Percentiles rank a stretch among this genome's conserved stretches.
phyloP scores from a whole-genome alignment of 2,329 filamentous ascomycete genomes.

The Talaromyces islandicus region DNA sequence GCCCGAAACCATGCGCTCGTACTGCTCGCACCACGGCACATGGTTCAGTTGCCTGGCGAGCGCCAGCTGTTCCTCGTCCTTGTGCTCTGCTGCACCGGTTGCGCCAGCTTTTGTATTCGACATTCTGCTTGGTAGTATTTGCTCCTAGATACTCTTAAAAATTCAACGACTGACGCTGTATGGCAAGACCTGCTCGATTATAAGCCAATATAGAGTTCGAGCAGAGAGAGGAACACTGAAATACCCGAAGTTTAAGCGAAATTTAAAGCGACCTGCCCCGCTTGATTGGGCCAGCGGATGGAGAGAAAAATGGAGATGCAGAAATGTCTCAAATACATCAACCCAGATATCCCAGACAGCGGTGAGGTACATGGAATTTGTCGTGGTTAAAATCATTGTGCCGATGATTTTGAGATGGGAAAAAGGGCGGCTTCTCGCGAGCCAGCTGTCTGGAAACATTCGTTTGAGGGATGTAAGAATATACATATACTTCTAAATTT shows the following conservation, averaged over 20 bases:
- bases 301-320: not conserved
- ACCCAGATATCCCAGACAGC: not conserved
- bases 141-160: not conserved
- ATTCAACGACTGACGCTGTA: not conserved
- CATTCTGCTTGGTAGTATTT: not conserved
- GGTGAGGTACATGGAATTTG: not conserved
- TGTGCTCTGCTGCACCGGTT: constrained; percentile 4
- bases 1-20: constrained; percentile 21
- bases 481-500: not conserved
- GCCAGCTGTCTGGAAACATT: not conserved
- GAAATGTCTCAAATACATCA: not conserved
- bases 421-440: not conserved
- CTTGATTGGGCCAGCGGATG: not conserved
- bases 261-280: not conserved
- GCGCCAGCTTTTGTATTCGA: not conserved
- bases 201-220: not conserved
- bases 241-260: not conserved
- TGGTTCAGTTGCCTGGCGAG: constrained; percentile 9
- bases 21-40: constrained; percentile 20
- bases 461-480: not conserved
- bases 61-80: constrained; percentile 10
- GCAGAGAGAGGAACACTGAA: not conserved
- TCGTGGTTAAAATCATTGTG: not conserved
- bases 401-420: not conserved
- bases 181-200: not conserved